Conservation (phyloP, 257 asterid species). For the Solanum appendiculatum region DNA sequence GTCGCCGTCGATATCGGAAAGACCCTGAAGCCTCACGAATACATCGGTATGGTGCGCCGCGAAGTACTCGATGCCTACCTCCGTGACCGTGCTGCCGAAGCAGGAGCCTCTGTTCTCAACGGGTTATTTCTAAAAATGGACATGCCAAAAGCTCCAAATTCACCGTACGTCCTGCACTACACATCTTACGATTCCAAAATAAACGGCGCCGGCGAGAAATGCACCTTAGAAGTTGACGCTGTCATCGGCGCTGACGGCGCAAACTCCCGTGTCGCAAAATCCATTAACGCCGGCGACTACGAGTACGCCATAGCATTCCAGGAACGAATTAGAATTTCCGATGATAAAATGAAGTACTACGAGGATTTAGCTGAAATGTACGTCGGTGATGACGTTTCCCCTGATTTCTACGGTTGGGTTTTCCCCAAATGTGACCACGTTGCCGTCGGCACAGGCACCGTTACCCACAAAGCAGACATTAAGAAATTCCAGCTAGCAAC, state of each 20-base stretch:
- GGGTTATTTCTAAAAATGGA: slow-evolving; percentile 84
- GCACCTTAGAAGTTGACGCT: slow-evolving; percentile 70
- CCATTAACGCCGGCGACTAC: slow-evolving; percentile 79
- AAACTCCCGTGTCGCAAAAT: slow-evolving; percentile 85
- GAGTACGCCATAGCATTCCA: slow-evolving; percentile 96
- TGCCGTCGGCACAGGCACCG: slow-evolving; percentile 94
- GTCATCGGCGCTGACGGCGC: slow-evolving; percentile 93
- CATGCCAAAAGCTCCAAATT: slow-evolving; percentile 32
- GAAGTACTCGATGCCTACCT: slow-evolving; percentile 79
- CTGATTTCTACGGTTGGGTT: slow-evolving; percentile 95
- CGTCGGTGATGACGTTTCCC: slow-evolving; percentile 91
- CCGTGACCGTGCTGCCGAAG: slow-evolving; percentile 65
- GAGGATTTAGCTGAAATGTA: slow-evolving; percentile 80
- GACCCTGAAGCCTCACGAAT: slow-evolving; percentile 84
- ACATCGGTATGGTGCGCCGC: slow-evolving; percentile 96
- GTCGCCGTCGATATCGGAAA: slow-evolving; percentile 88
- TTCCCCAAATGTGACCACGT: slow-evolving; percentile 95
- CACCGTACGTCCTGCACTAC: slow-evolving; percentile 68
- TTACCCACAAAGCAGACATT: slow-evolving; percentile 81
- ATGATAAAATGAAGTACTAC: slow-evolving; percentile 80
- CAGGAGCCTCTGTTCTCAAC: slow-evolving; percentile 75
- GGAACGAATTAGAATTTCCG: slow-evolving; percentile 74
- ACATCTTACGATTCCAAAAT: slow-evolving; percentile 51
- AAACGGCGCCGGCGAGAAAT: slow-evolving; percentile 65
- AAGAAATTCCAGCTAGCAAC: slow-evolving; percentile 74